Conservation (phyloP, 2,329 filamentous ascomycete genomes). For the Parastagonospora nodorum region DNA sequence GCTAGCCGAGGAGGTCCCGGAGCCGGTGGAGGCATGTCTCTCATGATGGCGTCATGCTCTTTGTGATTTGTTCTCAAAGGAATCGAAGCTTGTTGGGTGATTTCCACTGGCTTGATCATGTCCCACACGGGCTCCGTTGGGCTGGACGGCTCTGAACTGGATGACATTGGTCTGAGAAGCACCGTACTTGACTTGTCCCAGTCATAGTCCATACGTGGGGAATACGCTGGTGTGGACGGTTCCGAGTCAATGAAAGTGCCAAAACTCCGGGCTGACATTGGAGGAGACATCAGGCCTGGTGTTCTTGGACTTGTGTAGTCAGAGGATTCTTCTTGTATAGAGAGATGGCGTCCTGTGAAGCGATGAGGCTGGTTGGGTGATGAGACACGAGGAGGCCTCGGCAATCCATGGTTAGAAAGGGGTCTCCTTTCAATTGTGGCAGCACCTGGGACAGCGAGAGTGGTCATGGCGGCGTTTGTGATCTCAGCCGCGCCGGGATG, state of each 20-base stretch:
- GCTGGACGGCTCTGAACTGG: slow-evolving; percentile 29
- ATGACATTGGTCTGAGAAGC: slow-evolving; percentile 36
- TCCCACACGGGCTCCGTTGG: slow-evolving; percentile 41
- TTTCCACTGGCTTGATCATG: slow-evolving; percentile 32
- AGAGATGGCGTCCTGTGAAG: slow-evolving; percentile 28
- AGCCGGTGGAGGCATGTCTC: slow-evolving; percentile 6
- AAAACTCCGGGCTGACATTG: slow-evolving; percentile 43
- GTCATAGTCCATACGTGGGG: slow-evolving; percentile 31
- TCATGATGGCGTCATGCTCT: slow-evolving; percentile 5
- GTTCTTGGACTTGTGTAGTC: slow-evolving; percentile 28
- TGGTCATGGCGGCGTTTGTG: slow-evolving; percentile 15
- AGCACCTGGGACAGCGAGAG: slow-evolving; percentile 30
- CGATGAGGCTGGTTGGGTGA: slow-evolving; percentile 37
- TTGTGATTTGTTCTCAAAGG: slow-evolving; percentile 7
- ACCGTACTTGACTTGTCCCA: slow-evolving; percentile 37
- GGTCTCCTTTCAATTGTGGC: slow-evolving; percentile 26
- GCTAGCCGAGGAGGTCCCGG: slow-evolving; percentile 4
- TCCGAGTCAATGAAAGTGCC: slow-evolving; percentile 45
- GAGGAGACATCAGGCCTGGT: slow-evolving; percentile 37
- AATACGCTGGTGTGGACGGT: slow-evolving; percentile 45
- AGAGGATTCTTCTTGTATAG: slow-evolving; percentile 19
- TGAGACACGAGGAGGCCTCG: slow-evolving; percentile 34
- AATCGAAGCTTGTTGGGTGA: slow-evolving; percentile 3
- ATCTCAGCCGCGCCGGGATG: background rate
- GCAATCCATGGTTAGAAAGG: slow-evolving; percentile 41